Evolutionary conservation across 345 rosid genomes (phyloP).

Genomic region (Sapria himalayana): DNA sequence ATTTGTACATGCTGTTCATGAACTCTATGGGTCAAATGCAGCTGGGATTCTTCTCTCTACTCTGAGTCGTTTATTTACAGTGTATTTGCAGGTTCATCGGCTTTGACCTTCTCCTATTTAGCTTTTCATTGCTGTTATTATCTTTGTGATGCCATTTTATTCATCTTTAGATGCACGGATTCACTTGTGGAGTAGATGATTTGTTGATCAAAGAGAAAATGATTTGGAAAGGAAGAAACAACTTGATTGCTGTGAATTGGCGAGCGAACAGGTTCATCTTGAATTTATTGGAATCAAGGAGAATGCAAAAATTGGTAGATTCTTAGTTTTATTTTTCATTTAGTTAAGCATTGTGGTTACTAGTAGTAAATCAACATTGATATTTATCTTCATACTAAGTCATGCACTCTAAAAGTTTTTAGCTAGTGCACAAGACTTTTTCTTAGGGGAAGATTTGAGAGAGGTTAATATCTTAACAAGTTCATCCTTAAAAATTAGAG

Average conservation of each 20-base stretch:
- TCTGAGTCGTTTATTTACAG: slow-evolving; percentile 74
- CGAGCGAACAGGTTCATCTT: slow-evolving; percentile 55
- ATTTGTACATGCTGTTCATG: slow-evolving; percentile 84
- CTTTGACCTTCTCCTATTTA: too few relatives aligned
- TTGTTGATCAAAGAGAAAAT: slow-evolving; percentile 46
- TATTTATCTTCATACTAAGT: too few relatives aligned
- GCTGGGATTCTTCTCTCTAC: slow-evolving; percentile 78
- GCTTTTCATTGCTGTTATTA: too few relatives aligned
- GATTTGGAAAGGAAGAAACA: slow-evolving; percentile 51
- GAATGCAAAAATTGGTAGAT: slow-evolving; percentile 34
- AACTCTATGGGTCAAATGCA: slow-evolving; percentile 70
- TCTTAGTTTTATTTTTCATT: too few relatives aligned
- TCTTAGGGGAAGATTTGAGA: too few relatives aligned
- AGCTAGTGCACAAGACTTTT: too few relatives aligned
- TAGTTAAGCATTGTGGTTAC: too few relatives aligned
- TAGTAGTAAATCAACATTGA: too few relatives aligned
- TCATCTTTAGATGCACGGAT: slow-evolving; percentile 89
- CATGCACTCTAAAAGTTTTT: too few relatives aligned
- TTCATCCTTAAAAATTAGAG: too few relatives aligned
- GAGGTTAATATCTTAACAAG: too few relatives aligned
- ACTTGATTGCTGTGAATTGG: slow-evolving; percentile 49
- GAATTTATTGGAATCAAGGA: slow-evolving; percentile 37
- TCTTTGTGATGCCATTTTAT: too few relatives aligned
- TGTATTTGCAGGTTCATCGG: slow-evolving; percentile 58
- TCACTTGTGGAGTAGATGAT: slow-evolving; percentile 97